Conservation (phyloP, 164 flowering plant species). For the Dillenia suffruticosa region DNA sequence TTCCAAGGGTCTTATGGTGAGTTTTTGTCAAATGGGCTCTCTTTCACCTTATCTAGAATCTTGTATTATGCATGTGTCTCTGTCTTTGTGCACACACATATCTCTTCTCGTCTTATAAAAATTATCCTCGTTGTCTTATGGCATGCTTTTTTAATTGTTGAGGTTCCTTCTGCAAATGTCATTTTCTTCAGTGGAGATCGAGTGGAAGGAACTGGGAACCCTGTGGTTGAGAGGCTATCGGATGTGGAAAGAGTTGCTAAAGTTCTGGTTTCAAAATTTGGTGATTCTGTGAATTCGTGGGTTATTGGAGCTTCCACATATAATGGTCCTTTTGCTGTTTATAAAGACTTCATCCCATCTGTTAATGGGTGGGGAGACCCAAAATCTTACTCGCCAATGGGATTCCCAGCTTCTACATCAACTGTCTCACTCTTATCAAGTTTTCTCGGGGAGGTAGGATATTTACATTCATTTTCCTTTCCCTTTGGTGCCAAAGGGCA, state of each 20-base stretch:
- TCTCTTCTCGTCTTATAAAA: neutral
- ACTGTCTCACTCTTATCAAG: slow-evolving; percentile 45
- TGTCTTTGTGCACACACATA: too few relatives aligned
- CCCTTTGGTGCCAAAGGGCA: too few relatives aligned
- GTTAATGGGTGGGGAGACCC: slow-evolving; percentile 77
- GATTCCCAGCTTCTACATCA: slow-evolving; percentile 67
- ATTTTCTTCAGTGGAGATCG: slow-evolving; percentile 85
- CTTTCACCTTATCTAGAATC: neutral
- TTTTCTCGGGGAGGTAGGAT: slow-evolving; percentile 57
- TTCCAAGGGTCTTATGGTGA: slow-evolving; percentile 45
- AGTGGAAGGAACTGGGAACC: slow-evolving; percentile 68
- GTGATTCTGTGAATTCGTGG: slow-evolving; percentile 62
- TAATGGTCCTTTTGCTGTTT: slow-evolving; percentile 83
- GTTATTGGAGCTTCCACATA: slow-evolving; percentile 78
- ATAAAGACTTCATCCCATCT: slow-evolving; percentile 67
- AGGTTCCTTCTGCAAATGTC: slow-evolving; percentile 79
- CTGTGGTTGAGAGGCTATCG: slow-evolving; percentile 68
- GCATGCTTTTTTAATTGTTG: slow-evolving; percentile 1
- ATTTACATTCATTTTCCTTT: neutral
- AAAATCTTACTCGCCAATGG: slow-evolving; percentile 41
- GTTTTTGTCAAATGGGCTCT: slow-evolving; percentile 7
- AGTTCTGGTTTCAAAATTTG: slow-evolving; percentile 73
- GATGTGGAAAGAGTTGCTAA: slow-evolving; percentile 53
- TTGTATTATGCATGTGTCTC: neutral
- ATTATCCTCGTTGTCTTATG: slow-evolving; percentile 1